Evolutionary conservation across 257 asterid genomes (phyloP).

Genomic region (Nicotiana noctiflora): DNA sequence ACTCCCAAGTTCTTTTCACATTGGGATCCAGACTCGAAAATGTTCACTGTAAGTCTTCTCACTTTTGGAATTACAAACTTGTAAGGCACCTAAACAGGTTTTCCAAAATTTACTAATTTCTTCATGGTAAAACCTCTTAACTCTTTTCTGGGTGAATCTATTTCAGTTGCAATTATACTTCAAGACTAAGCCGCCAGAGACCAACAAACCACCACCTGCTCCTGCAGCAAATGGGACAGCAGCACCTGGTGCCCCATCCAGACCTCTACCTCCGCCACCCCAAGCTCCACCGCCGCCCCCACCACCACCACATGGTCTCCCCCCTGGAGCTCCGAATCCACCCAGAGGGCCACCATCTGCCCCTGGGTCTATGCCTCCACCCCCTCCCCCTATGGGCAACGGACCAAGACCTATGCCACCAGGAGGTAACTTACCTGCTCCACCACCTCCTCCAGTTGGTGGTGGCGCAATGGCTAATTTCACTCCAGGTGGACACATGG

Average conservation of each 20-base stretch:
- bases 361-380: conserved; percentile 46
- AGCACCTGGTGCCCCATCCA: conserved; percentile 54
- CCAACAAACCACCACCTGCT: conserved; percentile 53
- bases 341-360: conserved; percentile 45
- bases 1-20: conserved; percentile 97
- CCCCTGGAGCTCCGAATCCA: conserved; percentile 43
- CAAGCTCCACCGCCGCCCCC: conserved; percentile 26
- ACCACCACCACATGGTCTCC: conserved; percentile 58
- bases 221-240: conserved; percentile 54
- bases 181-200: conserved; percentile 81
- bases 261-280: conserved; percentile 41
- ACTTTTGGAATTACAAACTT: background rate
- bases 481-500: conserved; percentile 76
- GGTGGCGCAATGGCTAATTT: conserved; percentile 74
- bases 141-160: background rate
- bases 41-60: conserved; percentile 65
- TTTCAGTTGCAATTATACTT: conserved; percentile 61
- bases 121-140: background rate
- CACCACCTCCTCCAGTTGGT: conserved; percentile 84
- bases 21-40: conserved; percentile 98
- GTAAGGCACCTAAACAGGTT: background rate
- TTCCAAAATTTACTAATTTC: background rate
- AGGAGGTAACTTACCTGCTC: conserved; percentile 86
- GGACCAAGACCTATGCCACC: conserved; percentile 99
- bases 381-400: conserved; percentile 57